A percentile compares a stretch with the other conserved stretches of the same genome.
phyloP scores from a whole-genome alignment of 345 rosid genomes.

The Brassica cretica region DNA sequence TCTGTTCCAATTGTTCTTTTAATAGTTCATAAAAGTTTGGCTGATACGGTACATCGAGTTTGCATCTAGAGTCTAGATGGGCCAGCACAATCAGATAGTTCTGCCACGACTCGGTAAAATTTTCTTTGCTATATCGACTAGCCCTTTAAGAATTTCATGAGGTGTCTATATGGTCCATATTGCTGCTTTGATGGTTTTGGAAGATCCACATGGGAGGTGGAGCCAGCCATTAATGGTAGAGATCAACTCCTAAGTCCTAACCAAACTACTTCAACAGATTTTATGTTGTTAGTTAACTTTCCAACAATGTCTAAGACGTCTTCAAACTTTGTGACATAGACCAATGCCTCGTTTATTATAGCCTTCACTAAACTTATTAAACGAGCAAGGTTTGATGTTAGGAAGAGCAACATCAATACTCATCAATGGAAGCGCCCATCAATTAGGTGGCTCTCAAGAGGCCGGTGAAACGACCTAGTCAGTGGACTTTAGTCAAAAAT shows the following conservation, averaged over 20 bases:
- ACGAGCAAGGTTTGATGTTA: slow-evolving; percentile 33
- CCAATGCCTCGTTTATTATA: slow-evolving; percentile 29
- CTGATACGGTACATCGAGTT: slow-evolving; percentile 75
- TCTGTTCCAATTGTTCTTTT: too few relatives aligned
- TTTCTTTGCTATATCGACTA: slow-evolving; percentile 35
- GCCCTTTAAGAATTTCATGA: slow-evolving; percentile 51
- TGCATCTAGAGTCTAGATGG: slow-evolving; percentile 47
- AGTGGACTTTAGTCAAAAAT: neutral
- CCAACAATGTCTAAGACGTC: too few relatives aligned
- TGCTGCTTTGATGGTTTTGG: slow-evolving; percentile 38
- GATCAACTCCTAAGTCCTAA: too few relatives aligned
- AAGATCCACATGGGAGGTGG: too few relatives aligned
- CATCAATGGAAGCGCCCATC: slow-evolving; percentile 72
- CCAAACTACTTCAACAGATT: too few relatives aligned
- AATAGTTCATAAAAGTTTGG: slow-evolving; percentile 49
- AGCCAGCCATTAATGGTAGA: too few relatives aligned
- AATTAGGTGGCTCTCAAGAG: slow-evolving; percentile 57
- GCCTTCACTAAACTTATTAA: slow-evolving; percentile 45
- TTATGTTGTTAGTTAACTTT: neutral
- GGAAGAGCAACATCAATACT: slow-evolving; percentile 62
- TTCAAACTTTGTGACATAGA: too few relatives aligned
- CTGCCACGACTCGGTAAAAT: too few relatives aligned
- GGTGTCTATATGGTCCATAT: neutral
- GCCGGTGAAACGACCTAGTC: slow-evolving; percentile 45
- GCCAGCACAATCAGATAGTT: too few relatives aligned